A percentile compares a stretch with the other conserved stretches of the same genome.
Conservation (phyloP, 768 basidiomycete genomes). For the Rhodotorula sphaerocarpa region DNA sequence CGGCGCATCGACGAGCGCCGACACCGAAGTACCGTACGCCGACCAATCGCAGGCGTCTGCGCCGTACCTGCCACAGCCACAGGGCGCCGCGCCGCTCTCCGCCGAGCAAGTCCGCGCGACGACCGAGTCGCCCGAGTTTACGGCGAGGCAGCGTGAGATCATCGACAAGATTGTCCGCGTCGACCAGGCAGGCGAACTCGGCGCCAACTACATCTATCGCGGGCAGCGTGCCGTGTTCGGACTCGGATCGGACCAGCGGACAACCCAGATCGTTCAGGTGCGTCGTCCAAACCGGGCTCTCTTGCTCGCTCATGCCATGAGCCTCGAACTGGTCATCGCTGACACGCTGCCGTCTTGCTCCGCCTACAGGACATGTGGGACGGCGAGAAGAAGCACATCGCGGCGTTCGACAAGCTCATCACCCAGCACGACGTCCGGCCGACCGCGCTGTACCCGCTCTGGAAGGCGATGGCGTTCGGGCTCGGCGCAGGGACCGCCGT, state of each 20-base stretch:
- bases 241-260: constrained; percentile 47
- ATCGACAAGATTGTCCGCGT: constrained; percentile 57
- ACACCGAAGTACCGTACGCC: constrained; percentile 26
- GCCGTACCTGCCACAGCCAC: constrained; percentile 22
- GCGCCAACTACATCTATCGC: constrained; percentile 89
- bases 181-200: constrained; percentile 91
- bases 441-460: constrained; percentile 71
- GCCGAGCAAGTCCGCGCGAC: constrained; percentile 8
- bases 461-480: constrained; percentile 77
- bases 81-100: background rate
- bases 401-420: constrained; percentile 75
- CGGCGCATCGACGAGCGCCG: constrained; percentile 24
- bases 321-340: constrained; percentile 1
- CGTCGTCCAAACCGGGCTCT: constrained; percentile 37
- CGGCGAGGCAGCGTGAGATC: constrained; percentile 37
- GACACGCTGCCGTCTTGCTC: background rate
- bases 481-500: constrained; percentile 77
- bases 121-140: constrained; percentile 36
- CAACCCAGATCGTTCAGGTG: constrained; percentile 65
- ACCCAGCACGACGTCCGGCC: constrained; percentile 75
- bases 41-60: constrained; percentile 12
- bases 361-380: constrained; percentile 82
- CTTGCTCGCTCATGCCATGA: constrained; percentile 6
- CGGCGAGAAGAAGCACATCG: constrained; percentile 83
- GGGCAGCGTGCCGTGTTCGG: constrained; percentile 69